A percentile compares a stretch with the other conserved stretches of the same genome.
phyloP scores from a whole-genome alignment of 139 green algal genomes.

The Chlamydomonas urium region DNA sequence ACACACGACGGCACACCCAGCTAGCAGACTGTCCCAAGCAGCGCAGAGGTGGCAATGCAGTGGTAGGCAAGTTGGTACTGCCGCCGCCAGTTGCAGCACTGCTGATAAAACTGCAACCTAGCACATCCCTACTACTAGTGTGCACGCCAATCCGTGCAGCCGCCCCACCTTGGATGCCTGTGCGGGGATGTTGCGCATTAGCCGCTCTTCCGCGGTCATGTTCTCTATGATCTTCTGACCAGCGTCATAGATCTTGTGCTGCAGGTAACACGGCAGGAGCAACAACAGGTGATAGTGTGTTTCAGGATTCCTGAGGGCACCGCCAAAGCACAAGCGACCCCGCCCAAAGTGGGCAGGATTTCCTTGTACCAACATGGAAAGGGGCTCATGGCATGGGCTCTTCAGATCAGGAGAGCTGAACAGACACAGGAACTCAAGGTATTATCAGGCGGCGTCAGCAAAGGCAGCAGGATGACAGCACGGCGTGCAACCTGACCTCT shows the following conservation, averaged over 20 bases:
- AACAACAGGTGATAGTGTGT: too few species aligned
- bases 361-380: not conserved
- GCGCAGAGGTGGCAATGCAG: too few species aligned
- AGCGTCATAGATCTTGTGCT: slow-evolving; percentile 25
- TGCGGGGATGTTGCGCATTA: slow-evolving; percentile 38
- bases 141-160: too few species aligned
- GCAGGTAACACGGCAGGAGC: not conserved
- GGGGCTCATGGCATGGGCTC: not conserved
- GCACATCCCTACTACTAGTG: too few species aligned
- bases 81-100: too few species aligned
- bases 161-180: slow-evolving; percentile 30
- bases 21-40: too few species aligned
- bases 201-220: slow-evolving; percentile 41
- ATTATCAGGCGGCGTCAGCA: too few species aligned
- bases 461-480: too few species aligned
- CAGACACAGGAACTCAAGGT: not conserved
- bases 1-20: too few species aligned
- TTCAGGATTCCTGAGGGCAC: not conserved
- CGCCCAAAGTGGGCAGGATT: not conserved
- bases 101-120: too few species aligned
- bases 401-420: not conserved
- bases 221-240: slow-evolving; percentile 38
- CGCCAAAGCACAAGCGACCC: not conserved
- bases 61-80: too few species aligned
- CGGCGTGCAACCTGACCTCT: too few species aligned